Conservation (phyloP, 2,329 filamentous ascomycete genomes). For the Arthrobotrys sphaeroides region DNA sequence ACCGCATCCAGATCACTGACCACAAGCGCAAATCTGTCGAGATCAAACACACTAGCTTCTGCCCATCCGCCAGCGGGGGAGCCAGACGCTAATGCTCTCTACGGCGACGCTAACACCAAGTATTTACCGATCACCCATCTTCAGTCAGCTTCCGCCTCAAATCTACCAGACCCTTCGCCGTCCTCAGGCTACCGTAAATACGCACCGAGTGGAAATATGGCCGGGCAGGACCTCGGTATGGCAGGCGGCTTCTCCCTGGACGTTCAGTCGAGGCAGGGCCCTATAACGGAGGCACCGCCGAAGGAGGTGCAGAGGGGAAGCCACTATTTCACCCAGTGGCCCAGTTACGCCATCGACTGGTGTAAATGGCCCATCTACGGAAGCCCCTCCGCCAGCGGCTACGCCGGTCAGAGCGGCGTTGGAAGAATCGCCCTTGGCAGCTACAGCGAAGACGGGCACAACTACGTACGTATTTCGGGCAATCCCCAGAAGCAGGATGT, state of each 20-base stretch:
- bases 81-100: slow-evolving; percentile 44
- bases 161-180: slow-evolving; percentile 20
- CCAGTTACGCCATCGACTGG: slow-evolving; percentile 97
- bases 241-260: slow-evolving; percentile 36
- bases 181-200: slow-evolving; percentile 48
- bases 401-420: slow-evolving; percentile 67
- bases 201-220: slow-evolving; percentile 42
- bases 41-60: slow-evolving; percentile 39
- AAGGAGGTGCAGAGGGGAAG: slow-evolving; percentile 46
- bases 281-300: slow-evolving; percentile 36
- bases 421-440: slow-evolving; percentile 95
- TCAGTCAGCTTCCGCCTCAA: slow-evolving; percentile 37
- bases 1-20: slow-evolving; percentile 46
- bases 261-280: slow-evolving; percentile 42
- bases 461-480: slow-evolving; percentile 74
- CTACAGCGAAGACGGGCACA: slow-evolving; percentile 97
- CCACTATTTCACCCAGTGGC: slow-evolving; percentile 71
- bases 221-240: slow-evolving; percentile 42
- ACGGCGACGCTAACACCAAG: slow-evolving; percentile 47
- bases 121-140: slow-evolving; percentile 48
- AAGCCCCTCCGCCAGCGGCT: slow-evolving; percentile 62
- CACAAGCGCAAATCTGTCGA: slow-evolving; percentile 35
- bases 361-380: slow-evolving; percentile 93
- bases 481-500: slow-evolving; percentile 55
- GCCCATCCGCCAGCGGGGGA: slow-evolving; percentile 45